Conservation (phyloP, 768 basidiomycete species). For the Russula earlei region DNA sequence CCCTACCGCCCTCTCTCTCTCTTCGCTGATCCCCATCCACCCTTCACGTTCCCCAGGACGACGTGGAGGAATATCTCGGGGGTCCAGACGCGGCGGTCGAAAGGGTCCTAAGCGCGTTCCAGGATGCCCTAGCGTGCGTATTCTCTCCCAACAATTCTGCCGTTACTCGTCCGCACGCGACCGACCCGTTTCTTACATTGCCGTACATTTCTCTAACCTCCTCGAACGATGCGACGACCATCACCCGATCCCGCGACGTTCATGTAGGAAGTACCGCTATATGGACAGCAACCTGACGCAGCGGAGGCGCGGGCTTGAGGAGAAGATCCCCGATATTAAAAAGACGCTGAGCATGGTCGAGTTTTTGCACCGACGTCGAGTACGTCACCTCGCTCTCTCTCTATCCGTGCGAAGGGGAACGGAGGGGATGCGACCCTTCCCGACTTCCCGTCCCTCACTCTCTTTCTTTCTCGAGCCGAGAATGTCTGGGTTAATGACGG, state of each 20-base stretch:
- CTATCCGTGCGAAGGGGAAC: too few species aligned
- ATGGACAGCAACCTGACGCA: slow-evolving; percentile 87
- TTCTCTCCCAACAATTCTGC: background rate
- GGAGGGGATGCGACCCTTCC: too few species aligned
- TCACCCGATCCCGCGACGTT: background rate
- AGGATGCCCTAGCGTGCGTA: slow-evolving; percentile 89
- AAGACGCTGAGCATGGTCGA: slow-evolving; percentile 89
- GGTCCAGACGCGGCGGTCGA: slow-evolving; percentile 74
- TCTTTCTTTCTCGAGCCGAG: background rate
- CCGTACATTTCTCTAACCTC: background rate
- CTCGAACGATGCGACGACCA: background rate
- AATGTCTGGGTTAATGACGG: too few species aligned
- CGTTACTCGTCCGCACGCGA: background rate
- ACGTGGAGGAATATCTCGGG: slow-evolving; percentile 82
- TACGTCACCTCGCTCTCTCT: slow-evolving; percentile 27
- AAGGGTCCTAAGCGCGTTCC: slow-evolving; percentile 65
- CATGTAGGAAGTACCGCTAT: slow-evolving; percentile 87
- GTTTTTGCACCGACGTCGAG: slow-evolving; percentile 62
- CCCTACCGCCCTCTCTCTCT: background rate
- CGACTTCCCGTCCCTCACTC: too few species aligned
- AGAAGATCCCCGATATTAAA: slow-evolving; percentile 93
- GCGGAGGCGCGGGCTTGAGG: slow-evolving; percentile 68
- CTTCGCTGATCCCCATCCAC: background rate
- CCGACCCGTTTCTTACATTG: background rate
- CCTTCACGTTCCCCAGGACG: slow-evolving; percentile 43